These are phyloP conservation scores for Paramarasmius palmivorus DNA, from an alignment of 1,284 basidiomycete genomes.

Conservation along the genomic window DNA sequence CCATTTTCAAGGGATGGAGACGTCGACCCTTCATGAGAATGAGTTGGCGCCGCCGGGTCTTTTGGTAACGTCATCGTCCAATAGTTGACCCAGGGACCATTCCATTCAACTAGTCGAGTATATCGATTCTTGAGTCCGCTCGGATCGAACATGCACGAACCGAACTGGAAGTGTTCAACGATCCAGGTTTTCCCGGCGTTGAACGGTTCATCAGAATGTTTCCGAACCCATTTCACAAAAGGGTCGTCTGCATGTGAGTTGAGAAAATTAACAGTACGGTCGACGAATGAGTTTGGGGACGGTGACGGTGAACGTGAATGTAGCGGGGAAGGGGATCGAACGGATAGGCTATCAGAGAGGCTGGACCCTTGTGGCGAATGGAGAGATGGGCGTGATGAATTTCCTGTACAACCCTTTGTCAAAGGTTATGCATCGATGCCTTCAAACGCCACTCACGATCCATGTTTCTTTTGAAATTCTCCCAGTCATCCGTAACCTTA, in stretches of 20 bases:
- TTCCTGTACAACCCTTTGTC: not conserved
- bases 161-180: constrained; percentile 55
- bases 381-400: not conserved
- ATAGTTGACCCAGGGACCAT: constrained; percentile 53
- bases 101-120: constrained; percentile 41
- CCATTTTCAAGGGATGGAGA: not conserved
- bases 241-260: constrained; percentile 39
- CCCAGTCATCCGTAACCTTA: constrained; percentile 50
- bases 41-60: not conserved
- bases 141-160: constrained; percentile 56
- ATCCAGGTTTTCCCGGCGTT: constrained; percentile 48
- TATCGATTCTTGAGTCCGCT: constrained; percentile 47
- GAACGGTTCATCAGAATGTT: constrained; percentile 50
- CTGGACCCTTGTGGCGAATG: constrained; percentile 2
- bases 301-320: constrained; percentile 12
- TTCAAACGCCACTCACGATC: constrained; percentile 26
- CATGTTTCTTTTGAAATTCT: constrained; percentile 36
- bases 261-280: constrained; percentile 38
- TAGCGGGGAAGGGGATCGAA: not conserved
- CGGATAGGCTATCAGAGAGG: constrained; percentile 4
- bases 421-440: not conserved
- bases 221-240: constrained; percentile 44
- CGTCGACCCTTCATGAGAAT: not conserved
- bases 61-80: constrained; percentile 46
- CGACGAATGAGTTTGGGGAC: constrained; percentile 22